Evolutionary conservation across 2,329 filamentous ascomycete species (phyloP), one percentile per base, ranked within the genome.

Genomic region (Aspergillus clavatus): DNA sequence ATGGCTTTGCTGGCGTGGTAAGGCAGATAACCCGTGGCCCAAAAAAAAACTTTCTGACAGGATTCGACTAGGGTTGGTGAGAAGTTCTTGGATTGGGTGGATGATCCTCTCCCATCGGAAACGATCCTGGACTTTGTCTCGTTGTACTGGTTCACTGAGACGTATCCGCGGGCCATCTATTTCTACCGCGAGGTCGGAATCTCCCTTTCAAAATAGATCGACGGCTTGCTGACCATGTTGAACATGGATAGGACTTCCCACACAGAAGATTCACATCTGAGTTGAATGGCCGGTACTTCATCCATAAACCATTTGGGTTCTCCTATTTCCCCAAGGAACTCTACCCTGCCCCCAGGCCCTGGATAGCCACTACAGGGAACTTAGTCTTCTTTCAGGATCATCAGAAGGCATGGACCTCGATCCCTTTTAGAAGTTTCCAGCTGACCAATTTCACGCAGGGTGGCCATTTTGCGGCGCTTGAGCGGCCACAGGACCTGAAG

Each of bases 381-480:
- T 38, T 75, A 12, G 63, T 70, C 0, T 71, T 61, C 24, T 69
- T 57, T 50, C 59, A 48, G 22, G 43, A 61, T n/a, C 65, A 72
- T 52, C 43, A 62, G 10, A 58, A 60, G 51, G 67, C 67, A 56
- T 33, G 49, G 11, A 33, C 7, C 31, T 5, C 22, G n/a, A 38
- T n/a, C 2, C 27, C 7, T 19, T 36, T 41, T n/a, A 14, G 12
- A 11, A 33, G n/a, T n/a, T n/a, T 33, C 14, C 18, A 19, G 29
- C 19, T 23, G 24, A 27, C 11, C 14, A 8, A n/a, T 43, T 22
- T 44, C 2, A 31, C 12, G 24, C 58, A 66, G 55, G 78, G 78
- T 12, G 78, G 79, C 0, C 78, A 80, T 60, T 80, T 80, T 54
- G 75, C 78, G 1, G 62, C 68, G 0, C 58, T 71, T 7, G 71